Evolutionary conservation across 345 rosid genomes (phyloP), one percentile per base, ranked within the genome.

Genomic region (Citrus australasica): DNA sequence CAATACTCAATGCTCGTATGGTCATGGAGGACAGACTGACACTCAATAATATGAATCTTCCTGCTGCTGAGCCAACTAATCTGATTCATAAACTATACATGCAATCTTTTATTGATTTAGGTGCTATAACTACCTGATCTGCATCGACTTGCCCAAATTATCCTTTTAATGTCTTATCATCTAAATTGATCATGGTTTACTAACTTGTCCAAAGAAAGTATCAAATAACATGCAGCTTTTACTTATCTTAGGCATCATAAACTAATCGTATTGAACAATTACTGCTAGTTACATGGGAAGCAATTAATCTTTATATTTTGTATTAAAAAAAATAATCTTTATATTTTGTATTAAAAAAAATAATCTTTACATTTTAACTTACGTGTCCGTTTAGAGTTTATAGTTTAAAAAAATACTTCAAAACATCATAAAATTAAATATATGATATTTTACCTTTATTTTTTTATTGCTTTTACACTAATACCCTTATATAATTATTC

Each of bases 31-130:
- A 79, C 81, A 51, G 79, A 66, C 16, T 33, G 76, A 73, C 78
- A 28, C 42, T n/a, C 81, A 85, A 81, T 88, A 77, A 84, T 88
- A 79, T 24, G 69, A 38, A 63, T 9, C 79, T 78, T 40, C 62
- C 71, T 37, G 56, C 71, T 37, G 56, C 61, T 55, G 28, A 67
- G 70, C 74, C 86, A 85, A 80, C 88, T 81, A 79, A 78, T 79
- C 62, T 80, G 83, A 81, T 83, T 61, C 24, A 14, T 24, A 59
- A 61, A 59, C 60, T 56, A 67, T 25, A 27, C 66, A 25, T 42
- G n/a, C 59, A 40, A 46, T 69, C 78, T 56, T 55, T 8, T 40
- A 46, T 58, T 67, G 77, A 72, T 79, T 83, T 66, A 5, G 75
- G 62, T 46, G 64, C 64, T 56, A 40, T 33, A 82, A 71, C 85